Conservation (phyloP, 2,329 filamentous ascomycete genomes). For the Myriosclerotinia curreyana region DNA sequence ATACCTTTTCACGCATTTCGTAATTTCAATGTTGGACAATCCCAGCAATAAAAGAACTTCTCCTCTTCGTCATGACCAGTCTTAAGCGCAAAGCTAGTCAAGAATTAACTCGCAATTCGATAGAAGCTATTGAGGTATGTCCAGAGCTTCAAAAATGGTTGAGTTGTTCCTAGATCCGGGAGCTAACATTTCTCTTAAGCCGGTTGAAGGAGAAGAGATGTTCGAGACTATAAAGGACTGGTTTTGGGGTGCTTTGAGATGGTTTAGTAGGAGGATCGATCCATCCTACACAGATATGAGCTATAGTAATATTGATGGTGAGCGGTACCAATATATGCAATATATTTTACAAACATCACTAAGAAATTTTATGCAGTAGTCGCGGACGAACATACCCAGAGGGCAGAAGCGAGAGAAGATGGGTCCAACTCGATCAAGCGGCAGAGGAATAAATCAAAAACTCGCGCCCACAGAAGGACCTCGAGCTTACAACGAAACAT, state of each 20-base stretch:
- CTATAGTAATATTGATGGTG: conserved; percentile 21
- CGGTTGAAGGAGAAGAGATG: conserved; percentile 15
- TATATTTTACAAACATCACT: conserved; percentile 1
- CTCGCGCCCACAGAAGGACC: background rate
- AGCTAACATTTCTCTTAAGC: background rate
- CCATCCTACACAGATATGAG: conserved; percentile 23
- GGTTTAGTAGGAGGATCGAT: conserved; percentile 6
- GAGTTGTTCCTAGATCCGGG: no score
- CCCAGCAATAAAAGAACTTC: background rate
- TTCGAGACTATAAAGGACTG: conserved; percentile 14
- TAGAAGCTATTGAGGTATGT: conserved; percentile 25
- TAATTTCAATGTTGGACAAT: conserved; percentile 13
- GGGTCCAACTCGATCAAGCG: conserved; percentile 29
- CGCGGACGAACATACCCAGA: conserved; percentile 26
- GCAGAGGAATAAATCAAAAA: conserved; percentile 22
- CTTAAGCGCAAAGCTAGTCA: conserved; percentile 33
- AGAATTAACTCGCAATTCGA: conserved; percentile 28
- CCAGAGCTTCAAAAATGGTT: background rate
- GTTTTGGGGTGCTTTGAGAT: conserved; percentile 1
- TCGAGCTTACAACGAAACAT: background rate
- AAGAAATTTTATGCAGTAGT: conserved; percentile 21
- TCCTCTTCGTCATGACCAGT: conserved; percentile 19
- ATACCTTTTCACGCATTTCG: background rate
- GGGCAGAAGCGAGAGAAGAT: conserved; percentile 24
- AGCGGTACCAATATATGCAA: background rate